Evolutionary conservation across 352 stramenopile species (phyloP).

Genomic region (Lagenidium sp.): DNA sequence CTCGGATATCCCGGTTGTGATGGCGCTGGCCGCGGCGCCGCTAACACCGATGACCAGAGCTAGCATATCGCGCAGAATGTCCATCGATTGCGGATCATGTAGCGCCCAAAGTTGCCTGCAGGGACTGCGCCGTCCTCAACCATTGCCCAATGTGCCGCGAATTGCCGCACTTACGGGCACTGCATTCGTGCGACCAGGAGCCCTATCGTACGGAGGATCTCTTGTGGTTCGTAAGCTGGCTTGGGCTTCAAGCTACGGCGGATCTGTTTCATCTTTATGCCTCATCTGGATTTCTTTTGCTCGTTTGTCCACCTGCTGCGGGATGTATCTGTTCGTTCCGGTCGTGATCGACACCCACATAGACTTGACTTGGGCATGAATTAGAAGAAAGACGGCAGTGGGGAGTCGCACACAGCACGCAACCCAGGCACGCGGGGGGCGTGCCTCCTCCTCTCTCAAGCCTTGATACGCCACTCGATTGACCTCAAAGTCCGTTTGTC

Average conservation of each 20-base stretch:
- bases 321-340: slow-evolving; percentile 15
- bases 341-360: slow-evolving; percentile 8
- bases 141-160: slow-evolving; percentile 16
- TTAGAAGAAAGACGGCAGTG: slow-evolving; percentile 13
- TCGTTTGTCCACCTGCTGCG: slow-evolving; percentile 2
- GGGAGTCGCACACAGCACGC: background rate
- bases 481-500: background rate
- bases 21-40: no score
- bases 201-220: slow-evolving; percentile 4
- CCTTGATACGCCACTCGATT: background rate
- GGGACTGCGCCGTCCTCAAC: slow-evolving; percentile 4
- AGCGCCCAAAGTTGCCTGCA: slow-evolving; percentile 8
- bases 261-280: background rate
- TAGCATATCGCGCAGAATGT: slow-evolving; percentile 13
- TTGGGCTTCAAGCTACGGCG: no score
- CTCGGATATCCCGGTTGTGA: no score
- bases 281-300: background rate
- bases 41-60: slow-evolving; percentile 14
- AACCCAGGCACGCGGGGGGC: background rate
- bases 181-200: slow-evolving; percentile 15
- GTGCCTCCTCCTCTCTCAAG: background rate
- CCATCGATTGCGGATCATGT: slow-evolving; percentile 13
- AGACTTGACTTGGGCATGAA: slow-evolving; percentile 11
- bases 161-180: slow-evolving; percentile 5
- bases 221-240: no score